Conservation (phyloP, 179 eudicot genomes). For the Monotropa hypopitys region DNA sequence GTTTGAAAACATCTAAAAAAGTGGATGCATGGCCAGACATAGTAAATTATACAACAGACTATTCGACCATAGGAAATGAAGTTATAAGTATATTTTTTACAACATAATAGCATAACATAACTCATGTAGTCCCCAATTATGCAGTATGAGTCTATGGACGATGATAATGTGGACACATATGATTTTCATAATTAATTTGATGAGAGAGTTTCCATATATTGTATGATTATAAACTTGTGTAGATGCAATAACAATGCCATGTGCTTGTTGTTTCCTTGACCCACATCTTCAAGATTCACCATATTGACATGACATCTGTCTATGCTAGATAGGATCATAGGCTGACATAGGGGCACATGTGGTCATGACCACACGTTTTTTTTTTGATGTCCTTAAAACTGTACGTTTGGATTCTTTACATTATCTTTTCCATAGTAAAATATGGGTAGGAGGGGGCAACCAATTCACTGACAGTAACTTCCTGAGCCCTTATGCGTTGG, state of each 20-base stretch:
- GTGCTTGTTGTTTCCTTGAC: not conserved
- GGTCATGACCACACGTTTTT: not conserved
- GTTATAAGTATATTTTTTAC: not conserved
- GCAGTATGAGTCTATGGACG: not conserved
- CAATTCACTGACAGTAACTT: not conserved
- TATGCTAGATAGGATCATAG: not conserved
- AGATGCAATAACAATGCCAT: not conserved
- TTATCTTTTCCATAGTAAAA: not conserved
- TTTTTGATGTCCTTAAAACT: not conserved
- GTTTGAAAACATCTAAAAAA: not conserved
- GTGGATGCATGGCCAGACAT: not conserved
- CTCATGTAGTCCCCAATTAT: not conserved
- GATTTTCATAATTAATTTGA: not conserved
- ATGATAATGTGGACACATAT: not conserved
- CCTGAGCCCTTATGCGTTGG: not conserved
- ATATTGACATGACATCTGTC: not conserved
- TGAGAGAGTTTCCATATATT: not conserved
- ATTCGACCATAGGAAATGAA: not conserved
- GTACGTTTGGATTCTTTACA: not conserved
- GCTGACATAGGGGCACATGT: not conserved
- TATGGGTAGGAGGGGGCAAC: not conserved
- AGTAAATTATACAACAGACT: not conserved
- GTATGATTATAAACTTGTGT: not conserved
- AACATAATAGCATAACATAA: not conserved
- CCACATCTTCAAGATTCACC: not conserved